Conservation (phyloP, 805 yeast genomes). For the Candida tallmaniae region DNA sequence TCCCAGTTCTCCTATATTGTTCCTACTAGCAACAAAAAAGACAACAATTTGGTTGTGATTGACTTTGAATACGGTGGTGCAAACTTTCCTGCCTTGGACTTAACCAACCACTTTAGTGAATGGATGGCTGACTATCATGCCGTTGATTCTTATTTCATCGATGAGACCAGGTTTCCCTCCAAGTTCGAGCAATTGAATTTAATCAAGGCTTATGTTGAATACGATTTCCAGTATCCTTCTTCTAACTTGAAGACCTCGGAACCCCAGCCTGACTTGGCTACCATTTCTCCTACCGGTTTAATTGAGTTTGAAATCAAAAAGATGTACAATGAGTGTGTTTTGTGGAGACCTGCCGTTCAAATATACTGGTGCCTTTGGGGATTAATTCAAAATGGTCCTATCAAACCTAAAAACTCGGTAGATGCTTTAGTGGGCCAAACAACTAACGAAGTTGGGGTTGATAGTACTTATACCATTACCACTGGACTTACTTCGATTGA, state of each 20-base stretch:
- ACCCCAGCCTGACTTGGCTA: constrained; percentile 9
- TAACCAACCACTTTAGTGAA: constrained; percentile 90
- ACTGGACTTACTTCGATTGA: constrained; percentile 55
- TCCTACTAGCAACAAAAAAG: constrained; percentile 29
- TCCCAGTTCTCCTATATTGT: constrained; percentile 13
- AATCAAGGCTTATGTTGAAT: constrained; percentile 73
- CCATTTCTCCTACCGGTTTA: constrained; percentile 15
- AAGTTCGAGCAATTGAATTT: constrained; percentile 65
- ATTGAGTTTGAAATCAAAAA: constrained; percentile 42
- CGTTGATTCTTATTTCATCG: constrained; percentile 51
- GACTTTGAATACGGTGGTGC: constrained; percentile 96
- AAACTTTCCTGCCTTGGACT: constrained; percentile 82
- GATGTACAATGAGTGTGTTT: constrained; percentile 58
- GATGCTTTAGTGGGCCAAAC: constrained; percentile 9
- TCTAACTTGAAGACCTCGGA: constrained; percentile 23
- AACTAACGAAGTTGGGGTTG: constrained; percentile 31
- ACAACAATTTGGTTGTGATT: constrained; percentile 73
- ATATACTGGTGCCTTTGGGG: constrained; percentile 93
- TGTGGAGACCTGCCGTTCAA: constrained; percentile 80
- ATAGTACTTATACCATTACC: constrained; percentile 36
- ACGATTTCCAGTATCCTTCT: constrained; percentile 38
- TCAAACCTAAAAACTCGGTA: constrained; percentile 14
- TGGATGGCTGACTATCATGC: constrained; percentile 95
- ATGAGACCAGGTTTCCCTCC: constrained; percentile 58
- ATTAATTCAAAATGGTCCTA: constrained; percentile 65